Evolutionary conservation across 2,329 filamentous ascomycete species (phyloP), one percentile per base, ranked within the genome.

Genomic region (Exutisphaerella laricina): DNA sequence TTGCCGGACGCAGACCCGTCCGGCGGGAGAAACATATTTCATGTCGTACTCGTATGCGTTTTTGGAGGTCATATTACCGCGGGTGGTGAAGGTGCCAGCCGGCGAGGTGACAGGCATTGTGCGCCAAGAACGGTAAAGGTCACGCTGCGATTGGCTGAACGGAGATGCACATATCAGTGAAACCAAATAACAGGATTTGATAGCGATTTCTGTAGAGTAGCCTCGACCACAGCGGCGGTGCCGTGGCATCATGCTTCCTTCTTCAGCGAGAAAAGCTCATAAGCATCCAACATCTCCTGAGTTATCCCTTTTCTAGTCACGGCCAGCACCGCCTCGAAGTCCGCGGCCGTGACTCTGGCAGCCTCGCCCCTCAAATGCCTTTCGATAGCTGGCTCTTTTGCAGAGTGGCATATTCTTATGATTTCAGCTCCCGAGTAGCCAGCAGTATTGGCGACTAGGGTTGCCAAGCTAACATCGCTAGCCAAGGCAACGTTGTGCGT

Each of bases 391-490:
- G 35, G 43, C 21, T 65, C 59, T 31, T 67, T 65, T 1, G 62
- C 61, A 17, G 63, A 54, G 13, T 62, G 54, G 52, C 70, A 72
- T 4, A 84, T 73, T 14, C 69, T 73, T 29, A 80, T 77, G 46
- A 96, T 78, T 66, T 96, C 90, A 0, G 89, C 88, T 2, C 89
- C 89, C 1, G 88, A 92, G 62, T 85, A 87, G 0, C 88, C 88
- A 5, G 88, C 82, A 0, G 84, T 84, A 34, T 69, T 64, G 12
- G 62, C 58, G 4, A 85, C 85, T 21, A 94, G 67, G 36, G 72
- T 68, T 1, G 73, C 66, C 6, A 87, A 63, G 57, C 88, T 78
- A 10, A 94, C 77, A 41, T 86, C 82, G 0, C 69, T 59, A 21
- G 70, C 67, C 28, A 88, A 69, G 16, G 75, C 70, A 39, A 84